phyloP scores from a whole-genome alignment of 306 rosid genomes.

The Argentina anserina region DNA sequence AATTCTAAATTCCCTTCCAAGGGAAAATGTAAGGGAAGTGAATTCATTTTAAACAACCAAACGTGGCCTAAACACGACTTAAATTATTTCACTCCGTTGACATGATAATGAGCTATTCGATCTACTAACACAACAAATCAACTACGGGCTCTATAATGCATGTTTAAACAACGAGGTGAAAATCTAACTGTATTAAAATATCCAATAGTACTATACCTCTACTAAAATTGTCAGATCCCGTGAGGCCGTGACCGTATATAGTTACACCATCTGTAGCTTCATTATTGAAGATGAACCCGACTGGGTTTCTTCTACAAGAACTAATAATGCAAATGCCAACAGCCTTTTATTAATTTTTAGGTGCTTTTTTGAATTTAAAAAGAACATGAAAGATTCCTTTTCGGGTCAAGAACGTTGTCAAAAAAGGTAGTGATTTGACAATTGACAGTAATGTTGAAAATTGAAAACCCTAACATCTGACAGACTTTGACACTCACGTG shows the following conservation, averaged over 20 bases:
- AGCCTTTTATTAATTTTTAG: neutral
- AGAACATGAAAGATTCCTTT: neutral
- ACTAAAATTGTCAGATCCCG: neutral
- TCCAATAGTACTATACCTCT: neutral
- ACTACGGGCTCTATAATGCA: no score
- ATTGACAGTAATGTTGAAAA: neutral
- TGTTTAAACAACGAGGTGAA: no score
- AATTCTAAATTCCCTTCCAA: no score
- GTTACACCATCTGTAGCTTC: neutral
- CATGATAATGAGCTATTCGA: no score
- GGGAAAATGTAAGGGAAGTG: no score
- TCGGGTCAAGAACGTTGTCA: slow-evolving; percentile 2
- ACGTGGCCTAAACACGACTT: no score
- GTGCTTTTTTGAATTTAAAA: neutral
- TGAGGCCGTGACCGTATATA: neutral
- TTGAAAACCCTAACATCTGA: neutral
- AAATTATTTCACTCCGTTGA: no score
- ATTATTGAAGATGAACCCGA: neutral
- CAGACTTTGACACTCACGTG: slow-evolving; percentile 20
- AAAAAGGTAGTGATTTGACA: slow-evolving; percentile 20
- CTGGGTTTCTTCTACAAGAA: neutral
- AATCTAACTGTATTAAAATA: neutral
- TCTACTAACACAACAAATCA: no score
- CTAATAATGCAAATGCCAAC: neutral
- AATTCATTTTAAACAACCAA: no score